These are phyloP conservation scores for Hypholoma sublateritium DNA, from an alignment of 768 basidiomycete genomes.

Conservation along the genomic window DNA sequence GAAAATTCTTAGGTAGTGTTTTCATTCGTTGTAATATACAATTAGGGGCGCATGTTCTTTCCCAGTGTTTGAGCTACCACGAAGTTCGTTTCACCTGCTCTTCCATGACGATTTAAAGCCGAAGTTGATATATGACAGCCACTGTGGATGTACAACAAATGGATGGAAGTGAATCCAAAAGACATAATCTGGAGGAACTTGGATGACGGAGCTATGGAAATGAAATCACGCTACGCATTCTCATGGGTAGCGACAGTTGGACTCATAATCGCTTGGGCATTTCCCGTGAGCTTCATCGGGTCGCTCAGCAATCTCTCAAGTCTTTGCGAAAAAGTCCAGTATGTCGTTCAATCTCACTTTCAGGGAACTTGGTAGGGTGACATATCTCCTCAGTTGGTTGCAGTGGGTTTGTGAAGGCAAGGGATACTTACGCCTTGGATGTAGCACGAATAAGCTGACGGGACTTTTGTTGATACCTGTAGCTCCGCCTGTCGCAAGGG, in stretches of 20 bases:
- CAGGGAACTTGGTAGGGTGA: background rate
- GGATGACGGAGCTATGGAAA: constrained; percentile 51
- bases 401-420: constrained; percentile 50
- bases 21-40: constrained; percentile 74
- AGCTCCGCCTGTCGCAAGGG: constrained; percentile 38
- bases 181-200: constrained; percentile 62
- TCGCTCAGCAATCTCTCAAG: constrained; percentile 57
- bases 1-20: constrained; percentile 50
- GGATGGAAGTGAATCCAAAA: constrained; percentile 54
- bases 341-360: constrained; percentile 16
- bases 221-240: constrained; percentile 49
- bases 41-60: constrained; percentile 71
- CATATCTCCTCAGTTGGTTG: constrained; percentile 44
- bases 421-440: background rate
- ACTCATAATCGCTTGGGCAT: constrained; percentile 62
- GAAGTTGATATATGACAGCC: constrained; percentile 33
- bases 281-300: constrained; percentile 68
- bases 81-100: constrained; percentile 27
- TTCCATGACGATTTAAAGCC: constrained; percentile 7
- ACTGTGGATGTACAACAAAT: constrained; percentile 56
- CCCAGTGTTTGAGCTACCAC: constrained; percentile 58
- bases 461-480: background rate
- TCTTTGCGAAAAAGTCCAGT: constrained; percentile 48
- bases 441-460: no score
- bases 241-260: constrained; percentile 59